Evolutionary conservation across 1,284 basidiomycete species (phyloP).

Genomic region (Ustilago esculenta): DNA sequence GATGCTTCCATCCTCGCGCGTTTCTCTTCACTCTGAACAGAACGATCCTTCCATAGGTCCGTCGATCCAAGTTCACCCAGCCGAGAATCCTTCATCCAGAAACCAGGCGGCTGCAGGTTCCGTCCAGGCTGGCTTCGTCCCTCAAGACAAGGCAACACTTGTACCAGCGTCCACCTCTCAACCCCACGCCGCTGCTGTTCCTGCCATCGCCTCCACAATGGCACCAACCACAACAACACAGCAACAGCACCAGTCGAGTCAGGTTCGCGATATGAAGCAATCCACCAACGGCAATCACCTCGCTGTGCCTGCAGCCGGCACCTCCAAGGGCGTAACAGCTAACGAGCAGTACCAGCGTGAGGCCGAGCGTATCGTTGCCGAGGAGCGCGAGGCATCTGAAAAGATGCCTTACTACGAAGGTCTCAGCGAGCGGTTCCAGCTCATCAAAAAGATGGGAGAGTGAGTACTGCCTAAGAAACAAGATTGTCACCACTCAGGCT

Average conservation of each 20-base stretch:
- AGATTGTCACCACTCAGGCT: not conserved
- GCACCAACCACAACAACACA: conserved; percentile 5
- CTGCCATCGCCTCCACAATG: conserved; percentile 1
- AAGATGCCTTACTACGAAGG: conserved; percentile 62
- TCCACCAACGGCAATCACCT: conserved; percentile 25
- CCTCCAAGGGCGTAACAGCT: conserved; percentile 19
- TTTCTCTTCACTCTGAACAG: conserved; percentile 2
- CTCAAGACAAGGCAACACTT: conserved; percentile 29
- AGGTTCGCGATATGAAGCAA: conserved; percentile 34
- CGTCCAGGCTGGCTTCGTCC: conserved; percentile 28
- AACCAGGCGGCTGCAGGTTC: conserved; percentile 14
- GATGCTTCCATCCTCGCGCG: not conserved
- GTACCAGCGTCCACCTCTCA: conserved; percentile 39
- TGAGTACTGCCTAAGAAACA: too few relatives aligned
- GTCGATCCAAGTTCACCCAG: conserved; percentile 33
- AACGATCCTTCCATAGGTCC: conserved; percentile 28
- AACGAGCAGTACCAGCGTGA: conserved; percentile 53
- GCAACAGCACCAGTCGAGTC: conserved; percentile 2
- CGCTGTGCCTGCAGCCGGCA: conserved; percentile 19
- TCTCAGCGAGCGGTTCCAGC: conserved; percentile 57
- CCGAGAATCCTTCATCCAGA: conserved; percentile 25
- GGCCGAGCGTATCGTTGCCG: conserved; percentile 57
- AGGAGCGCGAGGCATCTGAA: conserved; percentile 56
- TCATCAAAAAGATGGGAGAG: conserved; percentile 64
- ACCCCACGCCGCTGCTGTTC: conserved; percentile 27